These are phyloP conservation scores for Diaporthe destruens DNA, from an alignment of 2,329 filamentous ascomycete species.

Conservation along the genomic window DNA sequence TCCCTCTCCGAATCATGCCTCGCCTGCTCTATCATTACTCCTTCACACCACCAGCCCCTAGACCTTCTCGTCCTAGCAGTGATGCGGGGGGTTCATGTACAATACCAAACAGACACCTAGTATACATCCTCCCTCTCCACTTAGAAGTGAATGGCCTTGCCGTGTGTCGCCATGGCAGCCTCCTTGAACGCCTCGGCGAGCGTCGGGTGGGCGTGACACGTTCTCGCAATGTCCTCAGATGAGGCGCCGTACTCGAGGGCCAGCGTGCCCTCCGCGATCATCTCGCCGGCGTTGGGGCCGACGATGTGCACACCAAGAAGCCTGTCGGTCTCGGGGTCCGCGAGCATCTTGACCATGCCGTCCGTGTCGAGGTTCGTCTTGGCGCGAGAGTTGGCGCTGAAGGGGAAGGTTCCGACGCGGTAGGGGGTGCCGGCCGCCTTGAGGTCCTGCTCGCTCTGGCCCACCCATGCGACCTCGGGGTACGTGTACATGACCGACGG, in stretches of 20 bases:
- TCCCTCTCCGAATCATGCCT: background rate
- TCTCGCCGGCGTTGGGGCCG: constrained; percentile 95
- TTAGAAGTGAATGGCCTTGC: constrained; percentile 96
- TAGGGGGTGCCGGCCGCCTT: constrained; percentile 92
- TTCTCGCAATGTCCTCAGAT: constrained; percentile 93
- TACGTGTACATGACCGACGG: constrained; percentile 99
- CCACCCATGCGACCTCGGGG: constrained; percentile 98
- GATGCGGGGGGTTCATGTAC: constrained; percentile 38
- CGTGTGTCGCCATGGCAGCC: constrained; percentile 97
- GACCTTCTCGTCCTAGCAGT: constrained; percentile 11
- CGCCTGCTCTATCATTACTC: constrained; percentile 40
- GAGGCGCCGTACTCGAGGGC: constrained; percentile 97
- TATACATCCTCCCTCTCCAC: constrained; percentile 27
- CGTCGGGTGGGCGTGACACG: constrained; percentile 96
- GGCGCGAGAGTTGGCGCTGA: constrained; percentile 96
- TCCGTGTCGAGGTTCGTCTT: constrained; percentile 99
- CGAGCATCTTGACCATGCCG: constrained; percentile 96
- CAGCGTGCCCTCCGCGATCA: constrained; percentile 97
- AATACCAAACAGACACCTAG: constrained; percentile 34
- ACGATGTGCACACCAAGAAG: constrained; percentile 97
- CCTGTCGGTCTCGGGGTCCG: constrained; percentile 95
- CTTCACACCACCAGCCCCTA: constrained; percentile 29
- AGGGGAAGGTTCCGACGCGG: constrained; percentile 94
- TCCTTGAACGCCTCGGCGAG: constrained; percentile 99
- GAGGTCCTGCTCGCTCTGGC: constrained; percentile 95